phyloP scores from a whole-genome alignment of 768 basidiomycete species.

The Ephemerocybe angulata region DNA sequence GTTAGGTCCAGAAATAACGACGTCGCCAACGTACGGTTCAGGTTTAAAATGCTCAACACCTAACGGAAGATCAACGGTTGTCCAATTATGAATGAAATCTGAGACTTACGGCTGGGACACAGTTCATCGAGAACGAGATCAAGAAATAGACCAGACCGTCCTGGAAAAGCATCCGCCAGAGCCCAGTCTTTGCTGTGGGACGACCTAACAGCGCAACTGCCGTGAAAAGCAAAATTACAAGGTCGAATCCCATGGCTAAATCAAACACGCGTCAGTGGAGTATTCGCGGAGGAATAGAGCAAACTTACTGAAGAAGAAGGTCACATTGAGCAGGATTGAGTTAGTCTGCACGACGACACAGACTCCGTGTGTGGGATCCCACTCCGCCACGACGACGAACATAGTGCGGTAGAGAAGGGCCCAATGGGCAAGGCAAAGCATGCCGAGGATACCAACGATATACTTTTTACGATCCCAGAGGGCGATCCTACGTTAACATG shows the following conservation, averaged over 20 bases:
- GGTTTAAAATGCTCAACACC: conserved; percentile 56
- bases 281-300: not conserved
- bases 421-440: conserved; percentile 63
- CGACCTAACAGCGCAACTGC: conserved; percentile 48
- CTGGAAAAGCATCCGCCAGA: conserved; percentile 71
- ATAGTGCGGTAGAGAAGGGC: conserved; percentile 64
- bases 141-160: conserved; percentile 72
- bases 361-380: conserved; percentile 35
- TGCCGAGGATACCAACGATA: conserved; percentile 48
- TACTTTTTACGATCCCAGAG: conserved; percentile 60
- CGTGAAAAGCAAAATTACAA: conserved; percentile 55
- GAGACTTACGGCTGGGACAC: conserved; percentile 58
- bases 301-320: conserved; percentile 66
- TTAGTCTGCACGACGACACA: conserved; percentile 55
- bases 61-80: conserved; percentile 2
- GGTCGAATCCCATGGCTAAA: conserved; percentile 67
- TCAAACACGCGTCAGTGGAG: not conserved
- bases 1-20: not conserved
- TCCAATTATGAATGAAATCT: conserved; percentile 3
- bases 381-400: conserved; percentile 59
- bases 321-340: conserved; percentile 55
- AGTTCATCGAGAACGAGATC: conserved; percentile 61
- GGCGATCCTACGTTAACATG: conserved; percentile 44
- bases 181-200: conserved; percentile 50
- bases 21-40: conserved; percentile 46